Percentiles rank a stretch among this genome's conserved stretches.
phyloP scores from a whole-genome alignment of 768 basidiomycete species.

The Crucibulum laeve region DNA sequence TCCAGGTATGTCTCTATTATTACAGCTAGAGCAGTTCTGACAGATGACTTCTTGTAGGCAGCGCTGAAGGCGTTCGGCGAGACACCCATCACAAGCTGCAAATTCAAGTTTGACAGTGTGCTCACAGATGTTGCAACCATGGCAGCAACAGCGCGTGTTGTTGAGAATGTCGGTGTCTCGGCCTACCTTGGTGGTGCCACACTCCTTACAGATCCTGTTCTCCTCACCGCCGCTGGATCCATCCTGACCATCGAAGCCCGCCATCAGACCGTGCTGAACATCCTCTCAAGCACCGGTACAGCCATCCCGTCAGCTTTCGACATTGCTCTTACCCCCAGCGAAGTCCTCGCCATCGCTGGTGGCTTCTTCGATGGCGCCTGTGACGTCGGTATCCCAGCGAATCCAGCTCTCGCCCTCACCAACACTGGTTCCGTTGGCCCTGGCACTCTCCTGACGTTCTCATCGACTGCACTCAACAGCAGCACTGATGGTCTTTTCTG shows the following conservation, averaged over 20 bases:
- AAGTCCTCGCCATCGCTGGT: slow-evolving; percentile 68
- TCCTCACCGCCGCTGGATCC: slow-evolving; percentile 64
- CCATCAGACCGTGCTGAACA: slow-evolving; percentile 74
- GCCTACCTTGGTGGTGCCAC: slow-evolving; percentile 76
- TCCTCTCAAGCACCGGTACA: slow-evolving; percentile 52
- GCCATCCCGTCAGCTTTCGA: slow-evolving; percentile 72
- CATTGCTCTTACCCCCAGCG: slow-evolving; percentile 60
- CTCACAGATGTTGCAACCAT: slow-evolving; percentile 66
- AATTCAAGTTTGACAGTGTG: slow-evolving; percentile 62
- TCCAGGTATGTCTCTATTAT: slow-evolving; percentile 35
- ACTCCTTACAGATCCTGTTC: slow-evolving; percentile 52
- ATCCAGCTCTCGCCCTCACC: slow-evolving; percentile 56
- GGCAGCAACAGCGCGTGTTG: slow-evolving; percentile 65
- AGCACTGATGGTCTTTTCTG: slow-evolving; percentile 54
- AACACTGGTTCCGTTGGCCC: slow-evolving; percentile 52
- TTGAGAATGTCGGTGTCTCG: slow-evolving; percentile 72
- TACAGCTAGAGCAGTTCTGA: background rate
- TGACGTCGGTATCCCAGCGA: slow-evolving; percentile 59
- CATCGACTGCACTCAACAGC: slow-evolving; percentile 50
- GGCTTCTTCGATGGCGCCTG: slow-evolving; percentile 66
- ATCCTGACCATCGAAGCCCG: slow-evolving; percentile 83
- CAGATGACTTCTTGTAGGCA: slow-evolving; percentile 21
- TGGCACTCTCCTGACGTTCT: slow-evolving; percentile 63
- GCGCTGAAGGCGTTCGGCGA: slow-evolving; percentile 52
- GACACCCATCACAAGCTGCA: slow-evolving; percentile 50